phyloP scores from a whole-genome alignment of 225 moss, liverwort and hornwort species.

The Ulota crispa region DNA sequence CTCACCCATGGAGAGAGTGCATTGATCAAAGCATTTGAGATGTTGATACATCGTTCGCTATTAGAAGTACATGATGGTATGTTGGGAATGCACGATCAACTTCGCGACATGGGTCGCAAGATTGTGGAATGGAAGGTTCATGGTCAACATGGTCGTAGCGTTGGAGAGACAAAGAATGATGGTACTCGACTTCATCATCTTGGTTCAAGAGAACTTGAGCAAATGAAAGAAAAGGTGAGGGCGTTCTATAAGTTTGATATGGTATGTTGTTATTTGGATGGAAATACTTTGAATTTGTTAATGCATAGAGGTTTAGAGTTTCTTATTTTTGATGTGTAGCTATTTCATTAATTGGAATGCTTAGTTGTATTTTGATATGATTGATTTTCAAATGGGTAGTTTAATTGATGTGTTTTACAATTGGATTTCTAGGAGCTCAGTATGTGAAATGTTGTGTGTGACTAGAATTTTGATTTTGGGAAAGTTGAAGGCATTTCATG shows the following conservation, averaged over 20 bases:
- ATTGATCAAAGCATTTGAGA: neutral
- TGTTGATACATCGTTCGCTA: neutral
- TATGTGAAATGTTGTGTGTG: too few relatives aligned
- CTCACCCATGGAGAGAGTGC: too few relatives aligned
- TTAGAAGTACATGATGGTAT: fast-evolving
- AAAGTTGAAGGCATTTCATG: neutral
- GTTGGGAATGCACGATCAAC: neutral
- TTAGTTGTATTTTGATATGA: fast-evolving
- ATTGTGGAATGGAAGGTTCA: neutral
- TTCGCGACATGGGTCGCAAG: neutral
- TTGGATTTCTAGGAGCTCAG: neutral
- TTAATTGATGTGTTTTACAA: fast-evolving
- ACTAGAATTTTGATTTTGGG: neutral
- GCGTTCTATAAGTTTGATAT: fast-evolving
- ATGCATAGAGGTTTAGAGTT: fast-evolving
- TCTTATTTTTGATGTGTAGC: too few relatives aligned
- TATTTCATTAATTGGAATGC: too few relatives aligned
- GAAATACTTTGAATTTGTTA: fast-evolving
- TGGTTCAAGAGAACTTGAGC: neutral
- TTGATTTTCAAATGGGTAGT: fast-evolving
- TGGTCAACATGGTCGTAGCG: fast-evolving
- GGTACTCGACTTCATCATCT: neutral
- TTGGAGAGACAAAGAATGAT: neutral
- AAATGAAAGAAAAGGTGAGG: neutral
- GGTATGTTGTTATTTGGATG: fast-evolving